Percentiles rank a stretch among this genome's conserved stretches.
Evolutionary conservation across 345 rosid genomes (phyloP).

Genomic region (Acer campestre): DNA sequence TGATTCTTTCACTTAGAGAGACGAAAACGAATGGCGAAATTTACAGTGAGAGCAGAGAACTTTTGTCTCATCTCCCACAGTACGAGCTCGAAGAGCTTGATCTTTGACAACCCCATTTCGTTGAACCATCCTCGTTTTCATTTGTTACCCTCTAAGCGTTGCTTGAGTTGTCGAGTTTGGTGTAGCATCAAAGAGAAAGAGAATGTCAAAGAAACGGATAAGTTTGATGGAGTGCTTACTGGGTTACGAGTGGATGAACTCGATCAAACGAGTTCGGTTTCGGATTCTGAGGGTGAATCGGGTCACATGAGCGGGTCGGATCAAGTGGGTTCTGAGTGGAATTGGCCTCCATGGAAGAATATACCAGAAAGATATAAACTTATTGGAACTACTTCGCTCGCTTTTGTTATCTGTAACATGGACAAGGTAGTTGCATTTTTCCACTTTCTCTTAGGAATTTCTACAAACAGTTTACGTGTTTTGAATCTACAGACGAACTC

Average conservation of each 20-base stretch:
- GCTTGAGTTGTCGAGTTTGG: slow-evolving; percentile 44
- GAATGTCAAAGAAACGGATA: slow-evolving; percentile 45
- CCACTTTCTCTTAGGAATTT: slow-evolving; percentile 15
- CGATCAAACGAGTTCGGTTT: slow-evolving; percentile 20
- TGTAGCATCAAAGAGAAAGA: slow-evolving; percentile 64
- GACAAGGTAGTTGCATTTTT: slow-evolving; percentile 60
- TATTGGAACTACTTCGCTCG: slow-evolving; percentile 83
- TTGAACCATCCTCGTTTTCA: slow-evolving; percentile 20
- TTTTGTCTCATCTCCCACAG: slow-evolving; percentile 40
- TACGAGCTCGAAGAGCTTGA: slow-evolving; percentile 36
- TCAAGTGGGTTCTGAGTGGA: slow-evolving; percentile 54
- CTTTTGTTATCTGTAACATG: slow-evolving; percentile 95
- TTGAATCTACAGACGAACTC: too few relatives aligned
- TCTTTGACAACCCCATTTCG: slow-evolving; percentile 26
- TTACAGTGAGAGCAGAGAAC: slow-evolving; percentile 41
- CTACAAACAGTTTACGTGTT: background rate
- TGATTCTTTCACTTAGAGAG: background rate
- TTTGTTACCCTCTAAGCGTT: slow-evolving; percentile 16
- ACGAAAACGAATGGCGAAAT: slow-evolving; percentile 51
- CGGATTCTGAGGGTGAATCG: slow-evolving; percentile 25
- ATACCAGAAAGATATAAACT: slow-evolving; percentile 79
- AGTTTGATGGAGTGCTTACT: slow-evolving; percentile 29
- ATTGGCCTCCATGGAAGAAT: slow-evolving; percentile 84
- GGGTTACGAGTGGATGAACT: slow-evolving; percentile 39
- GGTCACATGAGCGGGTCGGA: slow-evolving; percentile 13